Evolutionary conservation across 2,329 filamentous ascomycete species (phyloP).

Genomic region (Phoma herbarum): DNA sequence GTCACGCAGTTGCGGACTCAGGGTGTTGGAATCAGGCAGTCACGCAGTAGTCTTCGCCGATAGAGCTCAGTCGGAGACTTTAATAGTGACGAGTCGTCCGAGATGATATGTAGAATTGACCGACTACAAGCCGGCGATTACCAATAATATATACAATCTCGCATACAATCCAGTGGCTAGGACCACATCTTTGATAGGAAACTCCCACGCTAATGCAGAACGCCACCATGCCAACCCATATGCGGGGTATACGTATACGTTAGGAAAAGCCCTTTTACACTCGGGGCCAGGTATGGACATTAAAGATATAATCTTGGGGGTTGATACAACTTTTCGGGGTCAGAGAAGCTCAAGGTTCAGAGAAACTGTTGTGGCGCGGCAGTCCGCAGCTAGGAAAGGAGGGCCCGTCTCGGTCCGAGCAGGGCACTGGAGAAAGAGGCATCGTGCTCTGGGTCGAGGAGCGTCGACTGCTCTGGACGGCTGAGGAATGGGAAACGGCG

Average conservation of each 20-base stretch:
- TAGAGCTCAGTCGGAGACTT: too few relatives aligned
- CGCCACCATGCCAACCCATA: slow-evolving; percentile 22
- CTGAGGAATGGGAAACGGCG: not conserved
- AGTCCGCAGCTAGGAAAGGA: slow-evolving; percentile 3
- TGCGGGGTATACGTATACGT: slow-evolving; percentile 18
- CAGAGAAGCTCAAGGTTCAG: slow-evolving; percentile 29
- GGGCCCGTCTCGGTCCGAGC: not conserved
- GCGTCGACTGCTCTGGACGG: not conserved
- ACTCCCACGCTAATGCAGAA: slow-evolving; percentile 47
- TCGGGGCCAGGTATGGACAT: slow-evolving; percentile 9
- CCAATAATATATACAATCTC: not conserved
- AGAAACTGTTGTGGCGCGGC: slow-evolving; percentile 16
- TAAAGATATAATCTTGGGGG: too few relatives aligned
- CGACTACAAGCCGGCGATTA: too few relatives aligned
- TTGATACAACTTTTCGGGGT: slow-evolving; percentile 26
- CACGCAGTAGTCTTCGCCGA: too few relatives aligned
- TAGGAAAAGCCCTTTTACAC: slow-evolving; percentile 7
- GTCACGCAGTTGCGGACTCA: too few relatives aligned
- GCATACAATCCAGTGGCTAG: too few relatives aligned
- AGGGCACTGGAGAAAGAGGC: not conserved
- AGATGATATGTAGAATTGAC: too few relatives aligned
- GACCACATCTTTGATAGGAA: slow-evolving; percentile 4
- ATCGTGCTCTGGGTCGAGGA: slow-evolving; percentile 1
- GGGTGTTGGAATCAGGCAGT: too few relatives aligned
- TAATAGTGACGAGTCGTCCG: too few relatives aligned